phyloP scores from a whole-genome alignment of 2,329 filamentous ascomycete genomes.

The Fusarium sp. region DNA sequence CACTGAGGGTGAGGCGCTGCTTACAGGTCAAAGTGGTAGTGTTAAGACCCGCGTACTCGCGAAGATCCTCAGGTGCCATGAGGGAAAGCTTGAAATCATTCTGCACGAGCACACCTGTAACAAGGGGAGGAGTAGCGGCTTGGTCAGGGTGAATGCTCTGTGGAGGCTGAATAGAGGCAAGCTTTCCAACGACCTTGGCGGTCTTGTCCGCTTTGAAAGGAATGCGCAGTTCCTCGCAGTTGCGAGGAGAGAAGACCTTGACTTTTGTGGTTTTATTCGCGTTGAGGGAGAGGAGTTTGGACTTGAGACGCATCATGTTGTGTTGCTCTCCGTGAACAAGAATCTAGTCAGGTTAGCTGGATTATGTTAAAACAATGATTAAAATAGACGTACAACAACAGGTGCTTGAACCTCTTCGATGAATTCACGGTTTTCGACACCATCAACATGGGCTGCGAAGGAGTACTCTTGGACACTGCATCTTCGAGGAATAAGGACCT shows the following conservation, averaged over 20 bases:
- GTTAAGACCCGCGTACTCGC: conserved; percentile 95
- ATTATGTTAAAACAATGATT: not conserved
- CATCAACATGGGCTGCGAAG: conserved; percentile 97
- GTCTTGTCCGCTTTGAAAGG: conserved; percentile 96
- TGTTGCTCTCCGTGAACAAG: conserved; percentile 97
- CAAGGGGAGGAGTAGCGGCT: conserved; percentile 61
- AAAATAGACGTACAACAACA: conserved; percentile 78
- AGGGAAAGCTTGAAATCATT: conserved; percentile 97
- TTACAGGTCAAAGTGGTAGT: conserved; percentile 95
- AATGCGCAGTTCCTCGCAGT: conserved; percentile 94
- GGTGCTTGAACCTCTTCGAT: conserved; percentile 94
- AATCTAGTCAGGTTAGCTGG: conserved; percentile 67
- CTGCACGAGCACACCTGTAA: conserved; percentile 93
- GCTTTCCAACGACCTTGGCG: conserved; percentile 93
- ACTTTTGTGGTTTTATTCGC: conserved; percentile 81
- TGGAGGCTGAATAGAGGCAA: conserved; percentile 83
- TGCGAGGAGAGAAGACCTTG: conserved; percentile 93
- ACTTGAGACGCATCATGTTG: conserved; percentile 98
- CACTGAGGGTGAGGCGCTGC: conserved; percentile 87
- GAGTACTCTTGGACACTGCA: conserved; percentile 95
- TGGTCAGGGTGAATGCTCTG: conserved; percentile 43
- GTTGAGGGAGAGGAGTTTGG: conserved; percentile 92
- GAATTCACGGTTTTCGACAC: conserved; percentile 94
- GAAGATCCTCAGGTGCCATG: conserved; percentile 95
- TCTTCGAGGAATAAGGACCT: conserved; percentile 88